Conservation (phyloP, 352 stramenopile species). For the Phytophthora citricola region DNA sequence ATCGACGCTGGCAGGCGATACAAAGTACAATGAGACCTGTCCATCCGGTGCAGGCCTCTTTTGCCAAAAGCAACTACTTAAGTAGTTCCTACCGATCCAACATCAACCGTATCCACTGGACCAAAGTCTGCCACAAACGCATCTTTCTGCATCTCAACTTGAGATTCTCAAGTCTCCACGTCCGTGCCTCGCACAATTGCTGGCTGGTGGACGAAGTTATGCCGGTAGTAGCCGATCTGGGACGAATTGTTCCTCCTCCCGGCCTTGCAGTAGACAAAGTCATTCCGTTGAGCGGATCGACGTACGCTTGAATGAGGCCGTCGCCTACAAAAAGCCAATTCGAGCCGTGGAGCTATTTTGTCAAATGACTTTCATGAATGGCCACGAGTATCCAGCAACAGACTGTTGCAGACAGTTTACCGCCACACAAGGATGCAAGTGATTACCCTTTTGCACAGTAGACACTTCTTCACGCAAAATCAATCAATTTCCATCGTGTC, state of each 20-base stretch:
- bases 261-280: neutral
- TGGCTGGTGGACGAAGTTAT: too few relatives aligned
- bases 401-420: neutral
- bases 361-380: neutral
- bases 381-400: too few relatives aligned
- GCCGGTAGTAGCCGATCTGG: neutral
- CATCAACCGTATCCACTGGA: too few relatives aligned
- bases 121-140: too few relatives aligned
- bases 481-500: neutral
- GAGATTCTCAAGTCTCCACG: too few relatives aligned
- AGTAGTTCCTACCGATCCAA: too few relatives aligned
- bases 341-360: neutral
- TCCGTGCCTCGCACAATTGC: too few relatives aligned
- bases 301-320: neutral
- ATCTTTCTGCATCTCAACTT: too few relatives aligned
- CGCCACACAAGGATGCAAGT: neutral
- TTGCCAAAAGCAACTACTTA: too few relatives aligned
- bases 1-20: too few relatives aligned
- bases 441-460: neutral
- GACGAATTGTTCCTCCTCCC: neutral
- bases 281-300: slow-evolving; percentile 1
- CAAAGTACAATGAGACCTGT: too few relatives aligned
- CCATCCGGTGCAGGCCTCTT: too few relatives aligned
- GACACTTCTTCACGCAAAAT: neutral
- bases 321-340: neutral